Base-by-base conservation (phyloP, 148 eudicot species). In the Chenopodium formosanum region DNA sequence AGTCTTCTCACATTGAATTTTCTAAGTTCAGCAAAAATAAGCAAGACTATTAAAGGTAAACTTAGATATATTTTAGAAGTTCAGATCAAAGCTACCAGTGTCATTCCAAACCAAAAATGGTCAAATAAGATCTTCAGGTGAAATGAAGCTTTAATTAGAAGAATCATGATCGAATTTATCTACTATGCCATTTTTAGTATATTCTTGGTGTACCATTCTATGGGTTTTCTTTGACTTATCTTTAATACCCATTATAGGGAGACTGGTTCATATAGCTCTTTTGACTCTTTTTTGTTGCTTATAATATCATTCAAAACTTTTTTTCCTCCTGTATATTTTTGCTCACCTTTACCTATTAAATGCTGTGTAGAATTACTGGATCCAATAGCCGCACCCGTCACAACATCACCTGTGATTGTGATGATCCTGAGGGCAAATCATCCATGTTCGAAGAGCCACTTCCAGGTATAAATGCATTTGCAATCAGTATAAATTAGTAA, bases 351-450 rank as follows among this genome's bases (percentile, higher is more conserved):
- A 13, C 37, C 20, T 0, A 25, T 9, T 67, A 17, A 25, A 46
- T 80, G 47, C 62, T 66, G 1, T 81, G 80, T 87, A 95, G 98
- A 86, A 85, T 85, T n/a, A 86, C 86, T 40, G 92, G 96, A 69
- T 88, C 89, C 68, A 84, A 73, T 19, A 69, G 73, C 79, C 68
- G 85, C 74, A 77, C 79, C 56, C 74, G 84, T 84, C 86, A 79
- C 72, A 85, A 84, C 78, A 75, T 82, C 63, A 66, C 78, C 52
- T 91, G 98, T 77, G 78, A 71, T 50, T 91, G 95, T 84, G 84
- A 83, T 69, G 93, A 89, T 85, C 79, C 83, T n/a, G 90, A 86
- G 72, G 76, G 82, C 70, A 90, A 86, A 50, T 80, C 80, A 74
- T 78, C 79, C 16, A 40, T 71, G 66, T 67, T 34, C 72, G 91